phyloP scores from a whole-genome alignment of 1,284 basidiomycete species.

The Peniophora sp. region DNA sequence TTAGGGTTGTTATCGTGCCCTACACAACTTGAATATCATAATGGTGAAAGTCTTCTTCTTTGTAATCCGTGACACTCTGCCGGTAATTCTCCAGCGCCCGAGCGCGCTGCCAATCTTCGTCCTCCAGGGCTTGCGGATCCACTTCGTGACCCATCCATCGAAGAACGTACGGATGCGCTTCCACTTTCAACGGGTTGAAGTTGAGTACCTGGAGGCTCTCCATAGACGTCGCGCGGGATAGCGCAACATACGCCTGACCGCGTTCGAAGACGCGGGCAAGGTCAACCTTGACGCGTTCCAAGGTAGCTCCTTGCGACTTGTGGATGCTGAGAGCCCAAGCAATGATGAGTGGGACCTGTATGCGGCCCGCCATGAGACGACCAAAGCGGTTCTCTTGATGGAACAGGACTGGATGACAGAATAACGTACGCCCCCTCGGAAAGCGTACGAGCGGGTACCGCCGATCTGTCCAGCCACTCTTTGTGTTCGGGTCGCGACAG shows the following conservation, averaged over 20 bases:
- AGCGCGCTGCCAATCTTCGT: background rate
- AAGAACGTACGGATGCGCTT: constrained; percentile 21
- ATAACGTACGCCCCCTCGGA: constrained; percentile 29
- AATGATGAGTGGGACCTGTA: constrained; percentile 64
- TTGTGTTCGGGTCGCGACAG: no score
- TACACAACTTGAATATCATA: constrained; percentile 7
- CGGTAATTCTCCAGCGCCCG: background rate
- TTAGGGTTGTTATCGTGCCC: no score
- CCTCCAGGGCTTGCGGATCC: no score
- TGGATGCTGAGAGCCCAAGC: constrained; percentile 82
- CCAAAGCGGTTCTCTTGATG: constrained; percentile 49
- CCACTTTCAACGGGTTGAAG: constrained; percentile 34
- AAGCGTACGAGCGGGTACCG: constrained; percentile 54
- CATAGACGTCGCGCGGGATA: constrained; percentile 62
- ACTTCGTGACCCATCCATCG: constrained; percentile 6
- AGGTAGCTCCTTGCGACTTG: constrained; percentile 81
- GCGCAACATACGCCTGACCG: constrained; percentile 69
- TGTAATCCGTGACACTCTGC: no score
- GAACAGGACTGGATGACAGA: constrained; percentile 48
- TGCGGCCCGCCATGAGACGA: constrained; percentile 40
- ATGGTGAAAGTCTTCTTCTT: constrained; percentile 9
- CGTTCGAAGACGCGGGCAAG: constrained; percentile 68
- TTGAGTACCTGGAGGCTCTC: constrained; percentile 55
- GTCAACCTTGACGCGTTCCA: constrained; percentile 71
- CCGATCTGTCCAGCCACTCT: background rate